Evolutionary conservation across 441 rosid species (phyloP).

Genomic region (Jatropha multifida): DNA sequence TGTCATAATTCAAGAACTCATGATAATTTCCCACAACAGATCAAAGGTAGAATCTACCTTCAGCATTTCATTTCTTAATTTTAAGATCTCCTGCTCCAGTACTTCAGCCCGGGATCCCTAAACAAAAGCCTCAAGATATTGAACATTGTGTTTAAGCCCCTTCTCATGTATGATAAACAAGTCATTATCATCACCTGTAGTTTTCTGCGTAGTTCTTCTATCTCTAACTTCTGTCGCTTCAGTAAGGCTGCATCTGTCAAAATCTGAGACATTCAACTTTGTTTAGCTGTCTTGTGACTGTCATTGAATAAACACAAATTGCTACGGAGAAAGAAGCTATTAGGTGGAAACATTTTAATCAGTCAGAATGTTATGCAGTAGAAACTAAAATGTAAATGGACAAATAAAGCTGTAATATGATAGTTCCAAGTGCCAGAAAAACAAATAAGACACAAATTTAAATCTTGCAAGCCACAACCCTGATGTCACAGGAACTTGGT

Average conservation of each 20-base stretch:
- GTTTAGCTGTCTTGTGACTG: slow-evolving; percentile 23
- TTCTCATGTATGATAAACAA: slow-evolving; percentile 1
- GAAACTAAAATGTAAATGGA: background rate
- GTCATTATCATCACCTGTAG: slow-evolving; percentile 59
- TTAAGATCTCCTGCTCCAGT: slow-evolving; percentile 83
- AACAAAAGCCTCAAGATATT: slow-evolving; percentile 27
- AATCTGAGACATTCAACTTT: slow-evolving; percentile 43
- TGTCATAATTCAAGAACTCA: background rate
- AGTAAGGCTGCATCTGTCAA: slow-evolving; percentile 92
- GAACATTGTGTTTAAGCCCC: slow-evolving; percentile 18
- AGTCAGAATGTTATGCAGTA: background rate
- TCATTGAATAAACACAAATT: background rate
- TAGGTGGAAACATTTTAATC: background rate
- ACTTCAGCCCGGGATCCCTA: slow-evolving; percentile 91
- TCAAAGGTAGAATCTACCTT: slow-evolving; percentile 45
- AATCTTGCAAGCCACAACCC: background rate
- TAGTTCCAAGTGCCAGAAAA: background rate
- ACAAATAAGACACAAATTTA: background rate
- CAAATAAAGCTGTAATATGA: background rate
- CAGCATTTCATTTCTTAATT: slow-evolving; percentile 86
- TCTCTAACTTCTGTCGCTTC: slow-evolving; percentile 90
- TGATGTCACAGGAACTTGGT: background rate
- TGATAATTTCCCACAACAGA: slow-evolving; percentile 22
- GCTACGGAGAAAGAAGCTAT: background rate
- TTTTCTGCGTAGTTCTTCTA: slow-evolving; percentile 79